Evolutionary conservation across 2,329 filamentous ascomycete genomes (phyloP).

Genomic region (Ophiosphaerella herpotricha): DNA sequence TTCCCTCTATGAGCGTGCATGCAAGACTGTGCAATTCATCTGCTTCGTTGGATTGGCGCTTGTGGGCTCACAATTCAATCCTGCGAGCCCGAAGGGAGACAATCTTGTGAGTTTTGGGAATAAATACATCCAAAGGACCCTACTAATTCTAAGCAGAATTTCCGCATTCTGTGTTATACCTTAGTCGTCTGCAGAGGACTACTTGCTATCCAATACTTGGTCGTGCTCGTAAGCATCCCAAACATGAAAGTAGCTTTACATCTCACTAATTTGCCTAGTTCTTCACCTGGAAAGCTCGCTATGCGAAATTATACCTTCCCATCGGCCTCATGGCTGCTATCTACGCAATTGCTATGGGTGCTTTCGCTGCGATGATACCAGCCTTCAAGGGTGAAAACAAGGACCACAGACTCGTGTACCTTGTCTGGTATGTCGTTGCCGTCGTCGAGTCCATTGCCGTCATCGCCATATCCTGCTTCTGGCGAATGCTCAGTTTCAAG

Average conservation of each 20-base stretch:
- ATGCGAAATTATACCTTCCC: conserved; percentile 41
- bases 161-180: conserved; percentile 42
- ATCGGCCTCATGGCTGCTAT: conserved; percentile 36
- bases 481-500: conserved; percentile 63
- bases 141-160: conserved; percentile 31
- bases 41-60: conserved; percentile 45
- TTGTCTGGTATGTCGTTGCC: conserved; percentile 51
- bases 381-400: conserved; percentile 29
- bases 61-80: conserved; percentile 44
- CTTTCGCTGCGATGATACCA: conserved; percentile 42
- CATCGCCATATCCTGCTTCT: conserved; percentile 60
- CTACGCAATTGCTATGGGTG: conserved; percentile 32
- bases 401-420: conserved; percentile 28
- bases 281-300: conserved; percentile 34
- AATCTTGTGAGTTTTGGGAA: conserved; percentile 28
- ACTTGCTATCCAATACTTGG: conserved; percentile 38
- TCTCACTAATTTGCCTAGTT: conserved; percentile 18
- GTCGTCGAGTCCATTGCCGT: conserved; percentile 58
- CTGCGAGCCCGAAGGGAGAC: conserved; percentile 24
- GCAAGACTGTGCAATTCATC: conserved; percentile 45
- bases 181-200: conserved; percentile 41
- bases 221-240: conserved; percentile 32
- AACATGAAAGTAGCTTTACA: background rate
- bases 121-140: background rate
- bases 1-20: conserved; percentile 43